phyloP scores from a whole-genome alignment of 176 grass and related monocot genomes.

The Carex kokanica region DNA sequence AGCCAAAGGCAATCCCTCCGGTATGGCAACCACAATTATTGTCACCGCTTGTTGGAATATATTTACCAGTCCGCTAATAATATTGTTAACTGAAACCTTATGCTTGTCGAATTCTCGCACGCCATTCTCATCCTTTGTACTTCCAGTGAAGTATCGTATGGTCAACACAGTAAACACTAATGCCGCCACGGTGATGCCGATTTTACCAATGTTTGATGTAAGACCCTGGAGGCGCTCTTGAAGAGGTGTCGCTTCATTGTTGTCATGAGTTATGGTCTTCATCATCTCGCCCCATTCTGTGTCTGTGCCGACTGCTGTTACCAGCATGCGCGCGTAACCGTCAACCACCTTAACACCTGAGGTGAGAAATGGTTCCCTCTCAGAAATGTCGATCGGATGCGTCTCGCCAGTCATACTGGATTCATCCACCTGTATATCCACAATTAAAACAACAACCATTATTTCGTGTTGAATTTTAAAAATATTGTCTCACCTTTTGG shows the following conservation, averaged over 20 bases:
- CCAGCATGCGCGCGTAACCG: conserved; percentile 59
- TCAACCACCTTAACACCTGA: conserved; percentile 72
- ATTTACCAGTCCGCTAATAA: conserved; percentile 46
- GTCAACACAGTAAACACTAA: conserved; percentile 65
- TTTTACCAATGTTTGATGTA: conserved; percentile 70
- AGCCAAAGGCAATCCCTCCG: conserved; percentile 73
- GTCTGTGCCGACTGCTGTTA: conserved; percentile 63
- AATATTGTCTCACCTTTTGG: not conserved
- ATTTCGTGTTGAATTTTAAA: not conserved
- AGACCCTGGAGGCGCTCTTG: conserved; percentile 72
- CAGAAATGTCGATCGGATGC: conserved; percentile 36
- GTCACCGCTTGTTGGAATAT: conserved; percentile 85
- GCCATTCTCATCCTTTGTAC: conserved; percentile 56
- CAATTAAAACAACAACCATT: not conserved
- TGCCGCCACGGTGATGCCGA: conserved; percentile 51
- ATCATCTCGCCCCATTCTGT: conserved; percentile 94
- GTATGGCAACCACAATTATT: conserved; percentile 91
- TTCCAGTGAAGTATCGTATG: conserved; percentile 60
- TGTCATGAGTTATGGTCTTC: conserved; percentile 54
- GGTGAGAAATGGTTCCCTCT: conserved; percentile 48
- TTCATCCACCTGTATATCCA: conserved; percentile 50
- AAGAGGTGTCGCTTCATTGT: conserved; percentile 48
- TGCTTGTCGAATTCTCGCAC: conserved; percentile 36
- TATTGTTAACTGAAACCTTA: conserved; percentile 21
- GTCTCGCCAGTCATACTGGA: conserved; percentile 93